A percentile compares a stretch with the other conserved stretches of the same genome.
phyloP scores from a whole-genome alignment of 495 filamentous ascomycete species.

The Aspergillus taichungensis region DNA sequence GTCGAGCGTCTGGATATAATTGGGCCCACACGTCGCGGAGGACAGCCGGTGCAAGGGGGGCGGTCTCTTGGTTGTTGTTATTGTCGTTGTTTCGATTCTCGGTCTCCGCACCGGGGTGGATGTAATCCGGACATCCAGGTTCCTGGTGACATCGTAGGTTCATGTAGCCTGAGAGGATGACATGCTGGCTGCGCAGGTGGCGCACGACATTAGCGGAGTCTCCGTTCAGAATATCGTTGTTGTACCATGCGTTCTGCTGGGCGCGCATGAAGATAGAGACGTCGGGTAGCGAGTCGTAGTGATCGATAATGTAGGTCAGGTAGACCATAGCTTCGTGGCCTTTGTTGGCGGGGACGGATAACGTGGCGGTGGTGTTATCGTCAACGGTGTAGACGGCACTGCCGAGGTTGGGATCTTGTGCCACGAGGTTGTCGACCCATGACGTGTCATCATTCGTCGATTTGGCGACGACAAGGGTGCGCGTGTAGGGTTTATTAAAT shows the following conservation, averaged over 20 bases:
- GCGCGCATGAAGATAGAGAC: conserved; percentile 40
- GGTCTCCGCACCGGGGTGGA: neutral
- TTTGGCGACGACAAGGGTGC: conserved; percentile 18
- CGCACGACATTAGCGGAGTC: conserved; percentile 20
- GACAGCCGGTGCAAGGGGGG: neutral
- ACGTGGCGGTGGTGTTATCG: conserved; percentile 13
- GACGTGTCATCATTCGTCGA: conserved; percentile 16
- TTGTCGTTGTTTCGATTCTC: neutral
- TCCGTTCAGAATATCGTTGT: conserved; percentile 43
- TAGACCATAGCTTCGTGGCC: conserved; percentile 52
- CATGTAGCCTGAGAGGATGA: conserved; percentile 32
- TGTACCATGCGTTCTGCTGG: conserved; percentile 40
- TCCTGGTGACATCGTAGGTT: conserved; percentile 39
- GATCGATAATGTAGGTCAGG: conserved; percentile 33
- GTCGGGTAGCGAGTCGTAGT: conserved; percentile 37
- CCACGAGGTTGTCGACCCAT: conserved; percentile 16
- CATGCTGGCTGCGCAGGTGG: conserved; percentile 15
- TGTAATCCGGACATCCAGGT: conserved; percentile 30
- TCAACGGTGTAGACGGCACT: conserved; percentile 27
- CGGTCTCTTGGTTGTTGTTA: neutral
- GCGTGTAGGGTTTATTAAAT: neutral
- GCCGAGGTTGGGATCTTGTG: neutral
- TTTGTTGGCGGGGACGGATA: conserved; percentile 46
- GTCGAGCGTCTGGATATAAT: conserved; percentile 27
- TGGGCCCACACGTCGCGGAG: conserved; percentile 5